Evolutionary conservation across 2,329 filamentous ascomycete genomes (phyloP), one percentile per base, ranked within the genome.

Genomic region (Ophiostoma sp.): DNA sequence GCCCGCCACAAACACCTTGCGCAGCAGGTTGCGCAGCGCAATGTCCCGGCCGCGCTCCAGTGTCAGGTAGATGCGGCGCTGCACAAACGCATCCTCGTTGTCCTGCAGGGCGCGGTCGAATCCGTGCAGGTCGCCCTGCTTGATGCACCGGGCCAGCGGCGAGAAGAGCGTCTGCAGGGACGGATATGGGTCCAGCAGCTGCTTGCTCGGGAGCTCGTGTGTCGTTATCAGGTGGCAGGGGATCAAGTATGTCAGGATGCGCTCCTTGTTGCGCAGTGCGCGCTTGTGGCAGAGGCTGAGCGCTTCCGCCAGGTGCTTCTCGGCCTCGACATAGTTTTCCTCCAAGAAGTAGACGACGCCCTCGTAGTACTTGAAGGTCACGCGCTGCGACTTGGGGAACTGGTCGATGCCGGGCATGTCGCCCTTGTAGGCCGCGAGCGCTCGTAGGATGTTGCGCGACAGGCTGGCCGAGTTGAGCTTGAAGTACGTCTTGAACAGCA

Each of bases 401-500:
- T 86, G 83, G 20, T 90, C 85, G 39, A 97, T 83, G 0, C 86
- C 82, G 0, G 95, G 95, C 82, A 99, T 90, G 76, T 99, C 94
- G 64, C 87, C 86, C 72, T 83, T 81, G 69, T 91, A 90, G 15
- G 93, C 94, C 66, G 89, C 85, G 67, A 99, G 84, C 0, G 93
- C 93, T 74, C 90, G 92, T 66, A 99, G 83, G 67, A 98, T 90
- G 74, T 95, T 97, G 78, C 95, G 93, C 23, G 90, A 96, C 27
- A 98, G 83, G n/a, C 88, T 89, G 71, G 96, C 90, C 44, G 91
- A 92, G 80, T 96, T 97, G 73, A 98, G 84, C 82, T 92, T 96
- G 83, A 99, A 99, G 79, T 98, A 97, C 1, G 94, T 98, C 81
- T 98, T 98, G 87, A 99, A 99, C 17, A 97, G 84, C 8, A 99